These are phyloP conservation scores for Fragaria vesca DNA, from an alignment of 306 rosid species.

Conservation along the genomic window DNA sequence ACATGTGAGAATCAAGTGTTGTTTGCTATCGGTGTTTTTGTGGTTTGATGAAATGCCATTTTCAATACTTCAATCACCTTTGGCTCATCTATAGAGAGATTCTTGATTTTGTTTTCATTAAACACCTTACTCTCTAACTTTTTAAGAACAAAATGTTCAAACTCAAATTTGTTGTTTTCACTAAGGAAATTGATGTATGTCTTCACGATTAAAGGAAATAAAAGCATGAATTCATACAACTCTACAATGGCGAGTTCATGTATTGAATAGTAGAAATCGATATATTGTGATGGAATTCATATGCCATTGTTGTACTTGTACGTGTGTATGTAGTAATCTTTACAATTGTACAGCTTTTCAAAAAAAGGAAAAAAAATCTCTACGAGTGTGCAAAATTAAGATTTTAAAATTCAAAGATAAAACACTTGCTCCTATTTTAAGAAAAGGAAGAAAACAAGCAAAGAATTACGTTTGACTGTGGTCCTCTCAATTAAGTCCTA, in stretches of 20 bases:
- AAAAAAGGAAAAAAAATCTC: background rate
- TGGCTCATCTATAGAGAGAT: too few species aligned
- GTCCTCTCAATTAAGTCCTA: background rate
- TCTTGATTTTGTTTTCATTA: too few species aligned
- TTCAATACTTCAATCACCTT: background rate
- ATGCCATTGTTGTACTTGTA: background rate
- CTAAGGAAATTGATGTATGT: background rate
- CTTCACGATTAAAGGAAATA: background rate
- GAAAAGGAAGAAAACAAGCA: background rate
- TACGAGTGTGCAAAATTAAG: background rate
- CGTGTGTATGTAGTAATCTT: background rate
- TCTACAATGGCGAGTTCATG: background rate
- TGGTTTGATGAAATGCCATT: background rate
- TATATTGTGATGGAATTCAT: background rate
- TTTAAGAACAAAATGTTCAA: too few species aligned
- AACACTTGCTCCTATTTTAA: constrained; percentile 1
- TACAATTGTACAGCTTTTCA: background rate
- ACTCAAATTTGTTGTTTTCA: background rate
- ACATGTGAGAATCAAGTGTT: background rate
- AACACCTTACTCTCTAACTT: too few species aligned
- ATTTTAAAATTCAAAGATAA: background rate
- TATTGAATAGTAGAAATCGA: background rate
- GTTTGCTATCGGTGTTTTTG: background rate
- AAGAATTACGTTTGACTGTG: constrained; percentile 2
- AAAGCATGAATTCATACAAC: background rate